These are phyloP conservation scores for Excoecaria cochinchinensis DNA, from an alignment of 345 rosid genomes.

Conservation along the genomic window DNA sequence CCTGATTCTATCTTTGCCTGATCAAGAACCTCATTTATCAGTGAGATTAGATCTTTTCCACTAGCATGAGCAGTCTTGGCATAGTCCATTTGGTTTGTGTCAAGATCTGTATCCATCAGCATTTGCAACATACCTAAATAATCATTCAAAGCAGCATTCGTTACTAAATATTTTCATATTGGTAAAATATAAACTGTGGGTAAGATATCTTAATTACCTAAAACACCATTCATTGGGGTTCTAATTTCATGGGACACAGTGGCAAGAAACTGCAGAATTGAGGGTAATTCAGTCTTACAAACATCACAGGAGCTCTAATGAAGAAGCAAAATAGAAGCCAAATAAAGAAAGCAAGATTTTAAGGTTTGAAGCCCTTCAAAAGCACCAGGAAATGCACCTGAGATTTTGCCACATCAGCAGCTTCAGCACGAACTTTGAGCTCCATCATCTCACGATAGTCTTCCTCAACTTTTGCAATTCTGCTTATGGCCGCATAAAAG, in stretches of 20 bases:
- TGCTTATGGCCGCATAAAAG: constrained; percentile 67
- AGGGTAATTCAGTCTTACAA: constrained; percentile 19
- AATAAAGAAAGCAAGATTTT: not conserved
- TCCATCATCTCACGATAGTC: constrained; percentile 70
- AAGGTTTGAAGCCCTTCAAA: not conserved
- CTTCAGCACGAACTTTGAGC: constrained; percentile 93
- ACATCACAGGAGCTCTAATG: not conserved
- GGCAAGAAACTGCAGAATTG: constrained; percentile 74
- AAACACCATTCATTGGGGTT: constrained; percentile 94
- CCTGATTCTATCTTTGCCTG: constrained; percentile 99
- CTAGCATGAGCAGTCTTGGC: constrained; percentile 87
- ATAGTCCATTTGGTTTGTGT: constrained; percentile 68
- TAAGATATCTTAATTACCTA: constrained; percentile 43
- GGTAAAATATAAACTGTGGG: constrained; percentile 4
- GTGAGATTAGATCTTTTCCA: constrained; percentile 77
- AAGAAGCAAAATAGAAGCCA: not conserved
- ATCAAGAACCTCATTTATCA: constrained; percentile 93
- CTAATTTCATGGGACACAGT: constrained; percentile 98
- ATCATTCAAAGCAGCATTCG: constrained; percentile 15
- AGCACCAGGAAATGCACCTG: constrained; percentile 48
- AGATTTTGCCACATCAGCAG: constrained; percentile 97
- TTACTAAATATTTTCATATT: constrained; percentile 10
- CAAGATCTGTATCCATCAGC: constrained; percentile 90
- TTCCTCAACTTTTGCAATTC: constrained; percentile 75
- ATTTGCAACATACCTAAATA: constrained; percentile 83